Evolutionary conservation across 2,329 filamentous ascomycete genomes (phyloP).

Genomic region (Aspergillus sp.): DNA sequence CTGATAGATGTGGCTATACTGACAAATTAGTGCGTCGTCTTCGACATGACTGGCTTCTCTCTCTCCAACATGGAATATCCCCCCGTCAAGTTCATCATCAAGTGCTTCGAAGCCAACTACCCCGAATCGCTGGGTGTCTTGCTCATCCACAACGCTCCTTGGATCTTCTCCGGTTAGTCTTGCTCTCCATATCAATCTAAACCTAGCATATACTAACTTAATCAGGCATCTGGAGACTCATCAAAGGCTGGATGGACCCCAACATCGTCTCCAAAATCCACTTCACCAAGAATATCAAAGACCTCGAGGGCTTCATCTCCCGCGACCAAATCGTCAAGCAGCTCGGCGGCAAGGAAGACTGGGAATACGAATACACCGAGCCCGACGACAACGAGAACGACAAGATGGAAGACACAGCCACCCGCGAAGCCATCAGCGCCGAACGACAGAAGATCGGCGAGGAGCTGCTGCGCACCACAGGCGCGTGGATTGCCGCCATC

Average conservation of each 20-base stretch:
- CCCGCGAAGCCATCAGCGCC: constrained; percentile 57
- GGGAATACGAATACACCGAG: constrained; percentile 75
- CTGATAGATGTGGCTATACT: neutral
- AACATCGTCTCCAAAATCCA: constrained; percentile 91
- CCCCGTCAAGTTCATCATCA: constrained; percentile 97
- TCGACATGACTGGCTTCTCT: constrained; percentile 91
- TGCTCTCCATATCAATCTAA: neutral
- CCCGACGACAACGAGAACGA: constrained; percentile 70
- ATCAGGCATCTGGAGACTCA: constrained; percentile 83
- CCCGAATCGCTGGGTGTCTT: constrained; percentile 87
- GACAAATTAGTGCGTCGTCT: constrained; percentile 54
- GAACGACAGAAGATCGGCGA: constrained; percentile 62
- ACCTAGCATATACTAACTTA: neutral
- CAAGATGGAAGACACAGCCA: constrained; percentile 60
- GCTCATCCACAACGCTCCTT: constrained; percentile 83
- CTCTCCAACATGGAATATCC: constrained; percentile 98
- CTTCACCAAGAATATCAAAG: constrained; percentile 74
- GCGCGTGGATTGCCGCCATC: constrained; percentile 63
- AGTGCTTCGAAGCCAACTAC: constrained; percentile 96
- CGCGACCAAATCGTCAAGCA: constrained; percentile 67
- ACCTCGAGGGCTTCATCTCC: constrained; percentile 71
- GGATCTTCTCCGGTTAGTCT: constrained; percentile 78
- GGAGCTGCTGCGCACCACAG: constrained; percentile 68
- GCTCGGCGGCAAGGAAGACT: constrained; percentile 76
- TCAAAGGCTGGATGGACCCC: constrained; percentile 90